Percentiles rank a stretch among this genome's conserved stretches.
Conservation (phyloP, 2,329 filamentous ascomycete genomes). For the Pseudocercospora macadamiae region DNA sequence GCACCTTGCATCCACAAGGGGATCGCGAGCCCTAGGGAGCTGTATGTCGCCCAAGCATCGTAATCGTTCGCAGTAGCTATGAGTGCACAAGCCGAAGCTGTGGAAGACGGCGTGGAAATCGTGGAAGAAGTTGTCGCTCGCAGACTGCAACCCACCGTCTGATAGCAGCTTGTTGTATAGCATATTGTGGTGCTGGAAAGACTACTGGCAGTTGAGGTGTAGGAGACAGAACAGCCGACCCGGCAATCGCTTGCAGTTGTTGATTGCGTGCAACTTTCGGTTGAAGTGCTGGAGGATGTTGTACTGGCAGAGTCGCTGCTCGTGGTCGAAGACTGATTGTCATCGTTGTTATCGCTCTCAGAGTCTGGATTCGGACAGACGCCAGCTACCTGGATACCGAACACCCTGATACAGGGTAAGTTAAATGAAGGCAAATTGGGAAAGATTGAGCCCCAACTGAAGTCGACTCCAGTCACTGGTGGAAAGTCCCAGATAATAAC, state of each 20-base stretch:
- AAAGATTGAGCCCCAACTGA: slow-evolving; percentile 13
- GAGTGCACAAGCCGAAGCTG: slow-evolving; percentile 1
- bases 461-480: slow-evolving; percentile 7
- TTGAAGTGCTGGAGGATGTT: slow-evolving; percentile 4
- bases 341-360: slow-evolving; percentile 8
- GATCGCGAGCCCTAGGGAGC: slow-evolving; percentile 7
- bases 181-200: slow-evolving; percentile 14
- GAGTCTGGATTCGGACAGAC: slow-evolving; percentile 14
- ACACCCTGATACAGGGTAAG: slow-evolving; percentile 18
- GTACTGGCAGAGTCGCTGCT: background rate
- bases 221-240: slow-evolving; percentile 18
- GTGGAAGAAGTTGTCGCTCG: slow-evolving; percentile 8
- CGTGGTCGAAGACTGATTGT: slow-evolving; percentile 5
- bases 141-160: slow-evolving; percentile 11
- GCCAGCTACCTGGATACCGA: slow-evolving; percentile 15
- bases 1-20: slow-evolving; percentile 14
- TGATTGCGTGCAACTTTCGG: slow-evolving; percentile 11
- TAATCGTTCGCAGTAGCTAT: slow-evolving; percentile 2
- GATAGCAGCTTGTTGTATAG: slow-evolving; percentile 15
- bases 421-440: slow-evolving; percentile 17
- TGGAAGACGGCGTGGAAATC: slow-evolving; percentile 6
- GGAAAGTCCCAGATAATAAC: slow-evolving; percentile 18
- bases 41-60: slow-evolving; percentile 17
- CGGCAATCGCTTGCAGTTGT: slow-evolving; percentile 15
- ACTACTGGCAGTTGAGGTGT: slow-evolving; percentile 4